Evolutionary conservation across 768 basidiomycete genomes (phyloP).

Genomic region (Russula griseocarnosa): DNA sequence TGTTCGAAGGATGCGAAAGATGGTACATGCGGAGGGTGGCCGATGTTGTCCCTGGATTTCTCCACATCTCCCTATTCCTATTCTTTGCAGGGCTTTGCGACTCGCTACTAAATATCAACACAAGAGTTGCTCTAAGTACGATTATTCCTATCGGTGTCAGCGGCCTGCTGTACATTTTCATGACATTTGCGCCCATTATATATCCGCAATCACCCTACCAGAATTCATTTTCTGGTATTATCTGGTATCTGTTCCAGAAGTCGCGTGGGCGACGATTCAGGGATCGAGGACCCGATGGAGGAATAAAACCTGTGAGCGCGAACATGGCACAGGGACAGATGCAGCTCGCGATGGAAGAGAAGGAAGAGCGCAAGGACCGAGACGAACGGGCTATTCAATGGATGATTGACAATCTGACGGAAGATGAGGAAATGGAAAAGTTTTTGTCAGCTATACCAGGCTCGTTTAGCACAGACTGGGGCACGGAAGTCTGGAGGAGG

Average conservation of each 20-base stretch:
- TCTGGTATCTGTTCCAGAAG: not conserved
- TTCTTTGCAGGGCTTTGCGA: not conserved
- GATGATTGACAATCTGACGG: not conserved
- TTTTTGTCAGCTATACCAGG: not conserved
- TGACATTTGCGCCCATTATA: not conserved
- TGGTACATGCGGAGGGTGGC: not conserved
- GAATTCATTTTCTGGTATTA: not conserved
- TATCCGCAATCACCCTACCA: not conserved
- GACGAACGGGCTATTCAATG: not conserved
- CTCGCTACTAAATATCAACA: not conserved
- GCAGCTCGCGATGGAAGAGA: not conserved
- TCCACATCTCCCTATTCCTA: not conserved
- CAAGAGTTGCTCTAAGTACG: not conserved
- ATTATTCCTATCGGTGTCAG: not conserved
- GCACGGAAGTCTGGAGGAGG: not conserved
- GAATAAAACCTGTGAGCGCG: not conserved
- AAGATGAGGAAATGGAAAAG: not conserved
- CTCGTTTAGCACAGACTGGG: not conserved
- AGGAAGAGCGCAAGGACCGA: not conserved
- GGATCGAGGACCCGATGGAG: not conserved
- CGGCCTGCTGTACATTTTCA: not conserved
- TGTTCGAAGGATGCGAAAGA: not conserved
- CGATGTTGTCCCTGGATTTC: not conserved
- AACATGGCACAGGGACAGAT: not conserved
- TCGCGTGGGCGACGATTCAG: not conserved